Conservation (phyloP, 2,329 filamentous ascomycete species). For the Fulvia fulva region DNA sequence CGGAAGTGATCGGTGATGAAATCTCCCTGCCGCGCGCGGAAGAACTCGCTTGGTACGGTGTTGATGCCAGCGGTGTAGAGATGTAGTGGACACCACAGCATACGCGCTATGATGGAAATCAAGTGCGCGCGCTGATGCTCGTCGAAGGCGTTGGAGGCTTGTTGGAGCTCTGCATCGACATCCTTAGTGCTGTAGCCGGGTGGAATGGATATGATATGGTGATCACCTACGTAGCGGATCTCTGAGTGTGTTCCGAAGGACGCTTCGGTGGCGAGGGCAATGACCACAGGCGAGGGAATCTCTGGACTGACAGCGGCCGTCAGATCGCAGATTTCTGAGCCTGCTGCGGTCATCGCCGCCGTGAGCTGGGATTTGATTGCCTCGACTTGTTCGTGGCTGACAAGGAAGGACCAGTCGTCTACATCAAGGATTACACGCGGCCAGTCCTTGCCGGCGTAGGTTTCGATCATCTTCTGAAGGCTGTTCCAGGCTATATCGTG, state of each 20-base stretch:
- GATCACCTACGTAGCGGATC: conserved; percentile 15
- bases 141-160: conserved; percentile 17
- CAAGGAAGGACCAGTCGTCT: conserved; percentile 16
- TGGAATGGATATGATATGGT: conserved; percentile 19
- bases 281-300: conserved; percentile 15
- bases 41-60: conserved; percentile 23
- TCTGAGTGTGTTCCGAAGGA: conserved; percentile 11
- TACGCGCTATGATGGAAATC: conserved; percentile 13
- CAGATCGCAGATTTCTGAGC: conserved; percentile 14
- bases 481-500: conserved; percentile 16
- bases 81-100: conserved; percentile 26
- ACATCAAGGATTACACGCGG: conserved; percentile 20
- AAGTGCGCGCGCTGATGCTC: conserved; percentile 11
- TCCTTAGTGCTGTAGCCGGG: conserved; percentile 12
- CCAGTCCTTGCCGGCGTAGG: conserved; percentile 19
- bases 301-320: conserved; percentile 8
- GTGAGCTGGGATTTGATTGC: conserved; percentile 11
- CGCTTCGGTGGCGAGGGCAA: conserved; percentile 14
- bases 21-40: conserved; percentile 28
- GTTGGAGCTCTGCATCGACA: conserved; percentile 14
- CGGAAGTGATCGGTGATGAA: conserved; percentile 26
- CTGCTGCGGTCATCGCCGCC: conserved; percentile 11
- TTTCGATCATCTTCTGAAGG: conserved; percentile 18
- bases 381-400: conserved; percentile 15
- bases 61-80: conserved; percentile 28